Conservation (phyloP, 768 basidiomycete species). For the Suillus sp. region DNA sequence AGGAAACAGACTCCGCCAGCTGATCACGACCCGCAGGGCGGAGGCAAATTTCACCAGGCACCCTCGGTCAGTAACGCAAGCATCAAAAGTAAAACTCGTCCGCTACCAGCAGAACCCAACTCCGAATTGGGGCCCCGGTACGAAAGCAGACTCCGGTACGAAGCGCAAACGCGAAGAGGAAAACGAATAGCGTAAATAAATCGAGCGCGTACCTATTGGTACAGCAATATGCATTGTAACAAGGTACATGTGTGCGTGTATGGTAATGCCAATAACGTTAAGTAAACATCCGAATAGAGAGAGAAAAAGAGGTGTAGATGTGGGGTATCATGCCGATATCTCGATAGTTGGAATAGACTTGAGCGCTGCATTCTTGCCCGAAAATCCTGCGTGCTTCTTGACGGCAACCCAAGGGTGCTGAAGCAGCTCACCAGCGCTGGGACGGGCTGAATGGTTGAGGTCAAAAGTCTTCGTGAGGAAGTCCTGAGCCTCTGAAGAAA, state of each 20-base stretch:
- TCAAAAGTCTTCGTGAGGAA: conserved; percentile 89
- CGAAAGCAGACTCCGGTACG: conserved; percentile 51
- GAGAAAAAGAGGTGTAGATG: background rate
- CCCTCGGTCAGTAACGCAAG: conserved; percentile 58
- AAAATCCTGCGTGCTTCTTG: conserved; percentile 35
- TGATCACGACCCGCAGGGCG: conserved; percentile 38
- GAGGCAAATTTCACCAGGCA: conserved; percentile 79
- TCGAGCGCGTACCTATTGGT: background rate
- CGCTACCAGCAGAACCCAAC: conserved; percentile 90
- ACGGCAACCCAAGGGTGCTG: conserved; percentile 68
- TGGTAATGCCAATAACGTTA: background rate
- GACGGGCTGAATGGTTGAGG: conserved; percentile 76
- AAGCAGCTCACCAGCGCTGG: conserved; percentile 75
- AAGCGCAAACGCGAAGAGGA: conserved; percentile 31
- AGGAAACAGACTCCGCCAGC: background rate
- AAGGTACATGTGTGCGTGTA: background rate
- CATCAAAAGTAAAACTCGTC: conserved; percentile 74
- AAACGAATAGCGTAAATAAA: conserved; percentile 14
- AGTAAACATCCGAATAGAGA: conserved; percentile 1
- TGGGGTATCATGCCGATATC: conserved; percentile 25
- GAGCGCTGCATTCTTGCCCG: conserved; percentile 26
- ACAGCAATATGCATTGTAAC: conserved; percentile 4
- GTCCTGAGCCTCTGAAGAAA: conserved; percentile 83
- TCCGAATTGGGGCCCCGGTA: conserved; percentile 91
- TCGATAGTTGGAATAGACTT: conserved; percentile 32